Conservation (phyloP, 2,329 filamentous ascomycete genomes). For the Verticillium klebahnii region DNA sequence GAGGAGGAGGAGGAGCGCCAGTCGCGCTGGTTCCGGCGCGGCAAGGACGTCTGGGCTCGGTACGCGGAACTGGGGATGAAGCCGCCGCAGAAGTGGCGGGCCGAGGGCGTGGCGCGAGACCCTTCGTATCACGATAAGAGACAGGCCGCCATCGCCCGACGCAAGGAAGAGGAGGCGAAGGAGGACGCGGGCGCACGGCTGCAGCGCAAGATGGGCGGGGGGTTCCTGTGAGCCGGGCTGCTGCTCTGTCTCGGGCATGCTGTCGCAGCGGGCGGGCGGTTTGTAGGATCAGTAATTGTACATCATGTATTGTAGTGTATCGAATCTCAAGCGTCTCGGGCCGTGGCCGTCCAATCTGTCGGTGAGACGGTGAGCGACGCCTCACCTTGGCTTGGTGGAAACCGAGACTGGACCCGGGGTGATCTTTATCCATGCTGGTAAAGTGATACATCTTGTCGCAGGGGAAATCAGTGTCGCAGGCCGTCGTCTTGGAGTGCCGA, state of each 20-base stretch:
- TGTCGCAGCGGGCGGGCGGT: background rate
- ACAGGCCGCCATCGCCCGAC: slow-evolving; percentile 18
- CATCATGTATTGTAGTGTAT: background rate
- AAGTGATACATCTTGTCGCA: background rate
- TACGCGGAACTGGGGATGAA: slow-evolving; percentile 58
- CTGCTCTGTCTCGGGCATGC: background rate
- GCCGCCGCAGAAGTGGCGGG: slow-evolving; percentile 56
- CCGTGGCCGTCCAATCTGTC: background rate
- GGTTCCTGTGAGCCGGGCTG: slow-evolving; percentile 16
- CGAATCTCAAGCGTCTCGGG: background rate
- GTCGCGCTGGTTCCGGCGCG: slow-evolving; percentile 57
- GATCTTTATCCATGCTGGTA: background rate
- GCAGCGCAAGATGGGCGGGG: slow-evolving; percentile 20
- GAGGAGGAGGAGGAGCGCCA: slow-evolving; percentile 54
- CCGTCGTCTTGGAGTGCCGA: background rate
- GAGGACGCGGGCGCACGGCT: slow-evolving; percentile 12
- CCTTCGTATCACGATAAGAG: slow-evolving; percentile 34
- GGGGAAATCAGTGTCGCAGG: background rate
- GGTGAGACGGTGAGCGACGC: background rate
- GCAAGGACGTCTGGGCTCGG: slow-evolving; percentile 53
- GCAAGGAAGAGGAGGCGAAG: slow-evolving; percentile 24
- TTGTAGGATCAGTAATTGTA: background rate
- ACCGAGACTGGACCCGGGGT: background rate
- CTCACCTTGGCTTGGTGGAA: background rate
- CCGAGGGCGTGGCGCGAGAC: slow-evolving; percentile 45